These are phyloP conservation scores for Dinochytrium kinnereticum DNA, from an alignment of 371 early-diverging fungal species.

Conservation along the genomic window DNA sequence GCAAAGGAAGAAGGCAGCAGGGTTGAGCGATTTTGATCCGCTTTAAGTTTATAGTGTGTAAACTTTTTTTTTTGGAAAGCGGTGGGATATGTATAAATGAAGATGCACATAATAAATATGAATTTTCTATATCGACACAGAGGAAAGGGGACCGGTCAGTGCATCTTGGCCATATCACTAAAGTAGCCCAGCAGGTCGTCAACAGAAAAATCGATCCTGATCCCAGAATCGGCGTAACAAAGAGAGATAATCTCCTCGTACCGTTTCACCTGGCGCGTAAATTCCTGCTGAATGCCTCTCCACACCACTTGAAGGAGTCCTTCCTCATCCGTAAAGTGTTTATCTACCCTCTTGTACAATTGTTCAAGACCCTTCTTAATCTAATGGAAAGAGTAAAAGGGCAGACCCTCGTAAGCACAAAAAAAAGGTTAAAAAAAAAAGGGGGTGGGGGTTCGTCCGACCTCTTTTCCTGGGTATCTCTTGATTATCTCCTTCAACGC, in stretches of 20 bases:
- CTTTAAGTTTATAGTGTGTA: not conserved
- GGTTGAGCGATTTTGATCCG: constrained; percentile 6
- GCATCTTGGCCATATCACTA: constrained; percentile 49
- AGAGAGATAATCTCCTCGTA: constrained; percentile 78
- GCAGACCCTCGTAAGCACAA: not conserved
- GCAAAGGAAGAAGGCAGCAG: too few relatives aligned
- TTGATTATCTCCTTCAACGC: constrained; percentile 84
- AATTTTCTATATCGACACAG: not conserved
- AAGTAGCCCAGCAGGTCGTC: constrained; percentile 74
- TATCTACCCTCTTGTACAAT: constrained; percentile 89
- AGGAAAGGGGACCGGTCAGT: constrained; percentile 31
- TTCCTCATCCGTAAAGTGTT: constrained; percentile 88
- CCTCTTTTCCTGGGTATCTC: constrained; percentile 83
- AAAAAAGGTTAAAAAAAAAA: not conserved
- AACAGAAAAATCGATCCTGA: constrained; percentile 86
- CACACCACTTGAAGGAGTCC: constrained; percentile 87
- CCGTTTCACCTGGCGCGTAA: constrained; percentile 78
- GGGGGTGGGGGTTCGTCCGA: constrained; percentile 34
- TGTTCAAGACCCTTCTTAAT: constrained; percentile 80
- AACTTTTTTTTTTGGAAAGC: not conserved
- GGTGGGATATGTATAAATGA: not conserved
- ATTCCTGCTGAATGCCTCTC: constrained; percentile 89
- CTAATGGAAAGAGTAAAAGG: constrained; percentile 35
- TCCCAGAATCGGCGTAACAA: constrained; percentile 85
- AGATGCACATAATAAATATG: not conserved